Evolutionary conservation across 148 eudicot species (phyloP), one percentile per base, ranked within the genome.

Genomic region (Chenopodium formosanum): DNA sequence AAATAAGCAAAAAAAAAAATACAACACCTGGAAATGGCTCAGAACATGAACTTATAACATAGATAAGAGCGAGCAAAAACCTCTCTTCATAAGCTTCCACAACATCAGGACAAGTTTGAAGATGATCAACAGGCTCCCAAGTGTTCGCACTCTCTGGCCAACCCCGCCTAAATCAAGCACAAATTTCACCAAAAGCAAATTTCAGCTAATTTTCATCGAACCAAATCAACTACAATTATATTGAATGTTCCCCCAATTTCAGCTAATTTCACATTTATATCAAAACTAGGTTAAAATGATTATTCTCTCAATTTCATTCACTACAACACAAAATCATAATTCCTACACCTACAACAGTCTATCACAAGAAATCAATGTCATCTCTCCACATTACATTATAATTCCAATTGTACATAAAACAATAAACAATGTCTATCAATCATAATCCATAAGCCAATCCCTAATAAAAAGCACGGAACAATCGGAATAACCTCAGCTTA

Each of bases 121-220:
- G 90, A 87, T 97, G 97, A 83, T 89, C 97, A 46, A 90, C 64
- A 12, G 99, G 99, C 85, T 97, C 99, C 99, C 99, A 94, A 2
- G 99, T 97, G 86, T 97, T 97, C 0, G 91, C 90, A 16, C 94
- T 88, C 87, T 97, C 99, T 9, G 97, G 95, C 99, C 99, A 97
- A 73, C 93, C 99, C 78, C 99, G 99, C 99, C 99, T 97, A 78
- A 78, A 65, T 60, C 83, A 84, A 70, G 67, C 84, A 82, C 52
- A 78, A 81, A 83, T 73, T 3, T 31, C 29, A 81, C 48, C 74
- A 25, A 75, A 66, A 65, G 79, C 2, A 53, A 63, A 74, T 22
- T 25, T 75, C 47, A 73, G 58, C 78, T 67, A 67, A 4, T 34
- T 20, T 76, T 47, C 8, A 70, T 34, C 16, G 27, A 66, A 67